Conservation (phyloP, 257 asterid species). For the Leptodermis oblonga region DNA sequence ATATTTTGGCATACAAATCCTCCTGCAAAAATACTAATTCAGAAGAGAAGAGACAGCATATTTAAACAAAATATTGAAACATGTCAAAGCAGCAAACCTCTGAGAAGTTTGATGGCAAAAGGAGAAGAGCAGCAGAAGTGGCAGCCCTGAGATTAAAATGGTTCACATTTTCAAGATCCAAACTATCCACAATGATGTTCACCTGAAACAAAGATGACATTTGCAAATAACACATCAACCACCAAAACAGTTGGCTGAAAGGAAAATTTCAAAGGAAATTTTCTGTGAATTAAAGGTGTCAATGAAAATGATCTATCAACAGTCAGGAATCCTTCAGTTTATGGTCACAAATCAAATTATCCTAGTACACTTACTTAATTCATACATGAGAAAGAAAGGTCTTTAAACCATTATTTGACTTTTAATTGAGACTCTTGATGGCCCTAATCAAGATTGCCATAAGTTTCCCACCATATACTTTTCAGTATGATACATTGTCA, state of each 20-base stretch:
- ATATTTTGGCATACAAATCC: constrained; percentile 73
- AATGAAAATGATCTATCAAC: not conserved
- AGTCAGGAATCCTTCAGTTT: not conserved
- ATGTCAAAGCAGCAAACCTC: constrained; percentile 50
- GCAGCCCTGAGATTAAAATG: constrained; percentile 69
- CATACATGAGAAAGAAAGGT: no score
- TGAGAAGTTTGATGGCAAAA: constrained; percentile 74
- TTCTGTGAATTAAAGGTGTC: not conserved
- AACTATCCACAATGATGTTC: constrained; percentile 55
- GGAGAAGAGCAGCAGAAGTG: constrained; percentile 76
- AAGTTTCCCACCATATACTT: not conserved
- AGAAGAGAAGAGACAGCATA: constrained; percentile 4
- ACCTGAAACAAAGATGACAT: constrained; percentile 39
- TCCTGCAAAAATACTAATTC: constrained; percentile 47
- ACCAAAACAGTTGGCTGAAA: not conserved
- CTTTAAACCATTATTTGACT: no score
- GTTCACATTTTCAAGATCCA: constrained; percentile 57
- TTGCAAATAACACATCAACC: not conserved
- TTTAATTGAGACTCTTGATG: not conserved
- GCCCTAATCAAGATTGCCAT: not conserved
- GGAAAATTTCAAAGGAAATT: not conserved
- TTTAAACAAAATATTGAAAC: not conserved
- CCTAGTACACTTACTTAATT: no score
- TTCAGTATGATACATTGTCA: not conserved
- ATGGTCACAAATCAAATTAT: no score